Percentiles rank a stretch among this genome's conserved stretches.
Evolutionary conservation across 1,139 yeast genomes (phyloP).

Genomic region (Blastobotrys aristatus): DNA sequence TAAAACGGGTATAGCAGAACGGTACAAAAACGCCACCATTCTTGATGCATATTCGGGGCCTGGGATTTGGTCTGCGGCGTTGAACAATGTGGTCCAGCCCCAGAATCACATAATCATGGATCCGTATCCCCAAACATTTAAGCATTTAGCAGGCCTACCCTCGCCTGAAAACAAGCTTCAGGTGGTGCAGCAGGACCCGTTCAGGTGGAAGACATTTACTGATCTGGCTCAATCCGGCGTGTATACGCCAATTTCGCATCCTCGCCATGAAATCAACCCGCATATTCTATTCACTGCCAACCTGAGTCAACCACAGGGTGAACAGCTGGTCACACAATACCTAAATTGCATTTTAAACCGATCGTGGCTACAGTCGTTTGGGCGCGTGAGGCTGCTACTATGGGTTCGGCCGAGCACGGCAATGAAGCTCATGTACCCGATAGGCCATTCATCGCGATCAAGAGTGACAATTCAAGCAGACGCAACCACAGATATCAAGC

Average conservation of each 20-base stretch:
- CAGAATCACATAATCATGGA: slow-evolving; percentile 56
- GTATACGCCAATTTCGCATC: slow-evolving; percentile 40
- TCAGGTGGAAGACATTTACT: slow-evolving; percentile 57
- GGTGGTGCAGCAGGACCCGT: slow-evolving; percentile 44
- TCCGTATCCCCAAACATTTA: slow-evolving; percentile 39
- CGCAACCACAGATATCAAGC: slow-evolving; percentile 27
- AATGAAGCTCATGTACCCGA: slow-evolving; percentile 51
- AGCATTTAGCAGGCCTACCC: slow-evolving; percentile 21
- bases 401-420: slow-evolving; percentile 60
- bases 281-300: slow-evolving; percentile 63
- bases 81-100: slow-evolving; percentile 56
- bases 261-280: slow-evolving; percentile 50
- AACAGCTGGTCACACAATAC: slow-evolving; percentile 72
- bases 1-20: slow-evolving; percentile 1
- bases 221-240: slow-evolving; percentile 41
- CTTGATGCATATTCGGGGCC: slow-evolving; percentile 58
- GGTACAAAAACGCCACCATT: slow-evolving; percentile 46
- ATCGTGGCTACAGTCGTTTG: slow-evolving; percentile 73
- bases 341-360: slow-evolving; percentile 59
- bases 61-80: slow-evolving; percentile 40
- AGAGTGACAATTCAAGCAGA: slow-evolving; percentile 60
- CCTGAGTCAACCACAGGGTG: slow-evolving; percentile 55
- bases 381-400: slow-evolving; percentile 65
- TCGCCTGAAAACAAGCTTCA: slow-evolving; percentile 17
- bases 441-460: slow-evolving; percentile 45